Evolutionary conservation across 441 rosid species (phyloP).

Genomic region (Capsella rubella): DNA sequence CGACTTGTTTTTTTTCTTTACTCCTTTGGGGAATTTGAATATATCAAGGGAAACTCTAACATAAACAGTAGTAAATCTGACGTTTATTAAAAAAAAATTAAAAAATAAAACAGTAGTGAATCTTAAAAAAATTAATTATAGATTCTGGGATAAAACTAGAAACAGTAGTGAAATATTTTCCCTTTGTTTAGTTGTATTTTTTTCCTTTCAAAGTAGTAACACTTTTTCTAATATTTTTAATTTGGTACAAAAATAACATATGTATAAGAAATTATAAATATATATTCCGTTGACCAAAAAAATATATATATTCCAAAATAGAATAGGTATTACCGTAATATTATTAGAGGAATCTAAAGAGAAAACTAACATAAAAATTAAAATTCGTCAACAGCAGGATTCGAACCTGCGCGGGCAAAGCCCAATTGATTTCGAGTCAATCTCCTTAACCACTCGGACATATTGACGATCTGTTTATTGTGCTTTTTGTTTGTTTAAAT

Average conservation of each 20-base stretch:
- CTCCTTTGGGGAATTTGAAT: background rate
- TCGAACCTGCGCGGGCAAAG: conserved; percentile 78
- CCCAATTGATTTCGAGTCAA: conserved; percentile 91
- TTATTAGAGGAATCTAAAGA: background rate
- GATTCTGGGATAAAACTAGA: background rate
- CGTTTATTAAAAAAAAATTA: too few relatives aligned
- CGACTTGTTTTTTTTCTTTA: background rate
- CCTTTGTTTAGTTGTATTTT: background rate
- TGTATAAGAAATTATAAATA: background rate
- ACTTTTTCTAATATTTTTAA: background rate
- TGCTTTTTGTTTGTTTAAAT: rapidly evolving
- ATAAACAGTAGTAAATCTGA: too few relatives aligned
- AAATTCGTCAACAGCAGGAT: conserved; percentile 56
- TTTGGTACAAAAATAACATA: background rate
- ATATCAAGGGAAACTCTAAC: too few relatives aligned
- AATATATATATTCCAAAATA: background rate
- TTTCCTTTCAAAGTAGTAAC: background rate
- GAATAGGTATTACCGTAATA: background rate
- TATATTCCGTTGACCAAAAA: background rate
- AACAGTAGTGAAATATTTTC: background rate
- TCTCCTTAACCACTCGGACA: conserved; percentile 99
- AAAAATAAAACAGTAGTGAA: background rate
- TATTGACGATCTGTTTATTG: conserved; percentile 48
- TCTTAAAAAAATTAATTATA: background rate
- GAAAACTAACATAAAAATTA: background rate